Base-by-base conservation (phyloP, 2,329 filamentous ascomycete species). In the Fusarium gaditjirri region DNA sequence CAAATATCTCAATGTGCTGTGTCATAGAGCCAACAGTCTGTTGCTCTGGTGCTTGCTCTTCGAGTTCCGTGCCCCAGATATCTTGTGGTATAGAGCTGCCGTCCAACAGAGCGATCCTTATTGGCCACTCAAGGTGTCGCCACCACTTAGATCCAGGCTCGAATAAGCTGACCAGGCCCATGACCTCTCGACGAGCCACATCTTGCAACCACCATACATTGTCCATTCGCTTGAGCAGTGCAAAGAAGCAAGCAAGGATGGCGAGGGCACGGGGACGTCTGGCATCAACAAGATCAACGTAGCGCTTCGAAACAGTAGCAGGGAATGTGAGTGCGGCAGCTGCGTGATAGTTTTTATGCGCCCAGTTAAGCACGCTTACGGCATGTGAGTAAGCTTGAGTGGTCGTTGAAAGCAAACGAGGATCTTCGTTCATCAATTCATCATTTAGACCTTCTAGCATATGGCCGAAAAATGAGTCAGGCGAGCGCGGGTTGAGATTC, bases 181-280 rank as follows among this genome's bases (percentile, higher is more conserved):
- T 87, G 21, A 93, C 88, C 74, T 93, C 89, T 61, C 89, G 86
- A 21, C 87, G 86, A 12, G 90, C 87, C 75, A 92, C 90, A 42
- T 91, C 90, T 25, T 89, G 86, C 33, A 93, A 82, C 91, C 92
- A 94, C 92, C 92, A 94, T 21, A 90, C 83, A 21, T 84, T 80
- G 67, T 91, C 87, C 69, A 92, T 83, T 38, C 86, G 86, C 76
- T 90, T 90, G 50, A 93, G 83, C 41, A 92, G 81, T 33, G 89
- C 90, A 74, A 92, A 92, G 78, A 91, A 92, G 78, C 88, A 90
- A 11, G 90, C 90, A 3, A 92, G 84, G 39, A 92, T 89, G 36
- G 87, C 86, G 33, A 92, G 83, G 4, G 90, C 89, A 17, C 90
- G 87, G 3, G 90, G 90, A 17, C 88, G 85, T 63, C 87, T 86